These are phyloP conservation scores for Fusarium secorum DNA, from an alignment of 2,329 filamentous ascomycete genomes.

Conservation along the genomic window DNA sequence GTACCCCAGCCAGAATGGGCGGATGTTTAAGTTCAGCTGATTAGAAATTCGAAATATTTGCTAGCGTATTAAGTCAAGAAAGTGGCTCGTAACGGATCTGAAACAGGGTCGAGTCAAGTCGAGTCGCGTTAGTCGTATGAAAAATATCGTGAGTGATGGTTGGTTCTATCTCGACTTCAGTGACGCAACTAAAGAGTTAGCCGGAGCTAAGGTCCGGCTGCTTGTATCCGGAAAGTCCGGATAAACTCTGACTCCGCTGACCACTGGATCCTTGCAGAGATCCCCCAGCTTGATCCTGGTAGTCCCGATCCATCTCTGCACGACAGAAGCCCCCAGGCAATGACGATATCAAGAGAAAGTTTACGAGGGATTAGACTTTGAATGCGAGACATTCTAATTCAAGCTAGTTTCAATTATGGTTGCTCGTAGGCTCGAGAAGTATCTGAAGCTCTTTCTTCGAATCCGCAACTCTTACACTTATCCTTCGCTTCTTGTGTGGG, in stretches of 20 bases:
- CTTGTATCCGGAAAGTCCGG: conserved; percentile 14
- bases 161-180: conserved; percentile 19
- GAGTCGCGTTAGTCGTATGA: conserved; percentile 6
- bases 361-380: neutral
- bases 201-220: conserved; percentile 8
- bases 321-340: conserved; percentile 10
- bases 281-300: conserved; percentile 36
- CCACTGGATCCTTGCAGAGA: conserved; percentile 27
- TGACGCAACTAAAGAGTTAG: conserved; percentile 35
- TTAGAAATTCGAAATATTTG: neutral
- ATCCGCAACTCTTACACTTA: neutral
- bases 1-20: conserved; percentile 57
- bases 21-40: neutral
- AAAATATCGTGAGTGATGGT: neutral
- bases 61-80: conserved; percentile 17
- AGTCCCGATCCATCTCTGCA: conserved; percentile 27
- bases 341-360: neutral
- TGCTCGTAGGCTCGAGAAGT: neutral
- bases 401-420: neutral
- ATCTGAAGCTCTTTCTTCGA: neutral
- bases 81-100: conserved; percentile 9
- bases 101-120: conserved; percentile 11
- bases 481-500: neutral
- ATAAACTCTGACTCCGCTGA: conserved; percentile 34
- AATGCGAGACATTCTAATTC: neutral